Base-by-base conservation (phyloP, 2,329 filamentous ascomycete species). In the Podosphaera aphanis region DNA sequence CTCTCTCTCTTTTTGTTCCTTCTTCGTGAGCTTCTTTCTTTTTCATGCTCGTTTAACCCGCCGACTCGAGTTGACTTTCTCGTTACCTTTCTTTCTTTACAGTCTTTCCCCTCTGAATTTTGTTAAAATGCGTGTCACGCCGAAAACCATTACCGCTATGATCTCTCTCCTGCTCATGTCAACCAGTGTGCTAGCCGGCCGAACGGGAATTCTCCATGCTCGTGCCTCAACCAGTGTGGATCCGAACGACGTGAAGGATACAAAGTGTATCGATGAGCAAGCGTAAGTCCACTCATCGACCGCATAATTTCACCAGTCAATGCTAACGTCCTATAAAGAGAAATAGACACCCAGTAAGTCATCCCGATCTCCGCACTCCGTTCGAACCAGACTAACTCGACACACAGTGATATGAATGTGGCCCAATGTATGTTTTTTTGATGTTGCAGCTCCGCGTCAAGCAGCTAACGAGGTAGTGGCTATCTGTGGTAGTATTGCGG, bases 401-500 rank as follows among this genome's bases (percentile, higher is more conserved):
- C n/a, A n/a, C 5, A 13, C 15, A 33, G 29, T n/a, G 29, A 33
- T 33, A 7, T 33, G 1, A 33, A 33, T 33, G 29, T 33, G 13
- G 29, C 29, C 8, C 3, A 3, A 33, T 11, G 29, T 33, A 33
- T n/a, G 29, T 33, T 33, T 29, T 6, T 29, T 29, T 11, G 11
- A 6, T 11, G 11, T 29, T 29, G 25, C 5, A 11, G 29, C 15
- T 11, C 10, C 3, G 13, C 23, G 23, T 25, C 6, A 13, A n/a
- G 6, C 15, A 33, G 13, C 29, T n/a, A n/a, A 33, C 29, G 6
- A 4, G 6, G 1, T 33, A 33, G 29, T 33, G 29, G 29, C 29
- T 11, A 49, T 69, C 57, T 71, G 68, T 58, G 63, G 65, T 44
- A 64, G 59, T 46, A 69, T 69, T 48, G 61, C 66, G 0, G 65